Evolutionary conservation across 495 filamentous ascomycete species (phyloP).

Genomic region (Penicillium pulvis): DNA sequence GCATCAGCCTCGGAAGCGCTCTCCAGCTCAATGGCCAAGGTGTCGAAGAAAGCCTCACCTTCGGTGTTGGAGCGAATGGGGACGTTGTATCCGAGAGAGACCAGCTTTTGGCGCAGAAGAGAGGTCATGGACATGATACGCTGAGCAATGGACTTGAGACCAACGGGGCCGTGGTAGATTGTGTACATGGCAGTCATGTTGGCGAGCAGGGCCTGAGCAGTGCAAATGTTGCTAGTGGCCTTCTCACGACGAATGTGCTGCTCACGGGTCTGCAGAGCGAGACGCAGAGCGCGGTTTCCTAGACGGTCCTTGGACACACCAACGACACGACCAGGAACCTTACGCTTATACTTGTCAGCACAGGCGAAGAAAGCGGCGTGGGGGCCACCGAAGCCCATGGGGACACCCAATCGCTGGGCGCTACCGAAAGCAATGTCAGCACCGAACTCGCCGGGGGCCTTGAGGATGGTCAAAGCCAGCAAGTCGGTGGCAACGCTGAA

Average conservation of each 20-base stretch:
- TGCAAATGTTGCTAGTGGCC: slow-evolving; percentile 98
- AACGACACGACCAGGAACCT: slow-evolving; percentile 91
- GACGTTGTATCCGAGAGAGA: slow-evolving; percentile 65
- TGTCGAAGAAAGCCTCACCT: slow-evolving; percentile 72
- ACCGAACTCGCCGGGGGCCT: slow-evolving; percentile 92
- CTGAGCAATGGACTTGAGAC: slow-evolving; percentile 83
- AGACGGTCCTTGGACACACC: slow-evolving; percentile 92
- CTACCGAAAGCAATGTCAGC: slow-evolving; percentile 97
- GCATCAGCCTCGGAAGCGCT: slow-evolving; percentile 48
- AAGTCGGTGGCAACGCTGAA: slow-evolving; percentile 92
- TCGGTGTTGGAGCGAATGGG: slow-evolving; percentile 56
- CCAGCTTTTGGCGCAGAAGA: slow-evolving; percentile 67
- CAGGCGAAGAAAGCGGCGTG: slow-evolving; percentile 98
- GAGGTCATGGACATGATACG: slow-evolving; percentile 70
- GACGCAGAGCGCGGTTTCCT: slow-evolving; percentile 79
- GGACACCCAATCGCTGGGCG: slow-evolving; percentile 92
- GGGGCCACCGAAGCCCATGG: slow-evolving; percentile 91
- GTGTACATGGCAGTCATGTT: slow-evolving; percentile 99
- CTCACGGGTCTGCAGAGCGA: slow-evolving; percentile 92
- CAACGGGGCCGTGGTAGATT: slow-evolving; percentile 91
- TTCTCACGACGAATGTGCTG: slow-evolving; percentile 98
- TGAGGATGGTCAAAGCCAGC: slow-evolving; percentile 84
- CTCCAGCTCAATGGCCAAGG: slow-evolving; percentile 65
- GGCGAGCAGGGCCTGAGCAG: slow-evolving; percentile 89
- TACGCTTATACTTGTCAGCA: slow-evolving; percentile 88